Conservation (phyloP, 2,329 filamentous ascomycete species). For the Penicillium rolfsii region DNA sequence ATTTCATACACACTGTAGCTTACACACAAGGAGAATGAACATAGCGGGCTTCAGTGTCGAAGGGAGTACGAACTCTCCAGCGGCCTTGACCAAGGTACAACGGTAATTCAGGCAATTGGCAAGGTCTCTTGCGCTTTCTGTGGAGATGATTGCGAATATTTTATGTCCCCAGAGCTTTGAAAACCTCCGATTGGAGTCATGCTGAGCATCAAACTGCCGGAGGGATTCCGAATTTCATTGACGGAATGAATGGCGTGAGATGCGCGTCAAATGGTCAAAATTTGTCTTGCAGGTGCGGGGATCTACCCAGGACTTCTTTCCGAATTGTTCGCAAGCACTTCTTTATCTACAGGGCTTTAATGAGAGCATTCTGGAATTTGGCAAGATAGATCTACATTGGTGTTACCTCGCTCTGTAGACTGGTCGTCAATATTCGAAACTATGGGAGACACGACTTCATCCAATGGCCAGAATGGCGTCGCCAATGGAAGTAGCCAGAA, state of each 20-base stretch:
- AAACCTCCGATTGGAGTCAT: not conserved
- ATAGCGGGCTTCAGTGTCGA: not conserved
- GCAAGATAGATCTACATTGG: not conserved
- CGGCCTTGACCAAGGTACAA: not conserved
- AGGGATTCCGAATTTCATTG: not conserved
- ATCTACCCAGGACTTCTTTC: constrained; percentile 1
- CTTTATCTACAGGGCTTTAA: not conserved
- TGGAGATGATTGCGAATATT: constrained; percentile 30
- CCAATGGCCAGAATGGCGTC: constrained; percentile 24
- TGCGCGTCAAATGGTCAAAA: constrained; percentile 11
- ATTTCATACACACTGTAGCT: not conserved
- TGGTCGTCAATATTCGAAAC: not conserved
- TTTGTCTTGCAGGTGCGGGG: not conserved
- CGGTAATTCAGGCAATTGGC: not conserved
- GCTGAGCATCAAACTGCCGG: not conserved
- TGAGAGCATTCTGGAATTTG: not conserved
- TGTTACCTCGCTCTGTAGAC: not conserved
- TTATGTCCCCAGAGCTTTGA: not conserved
- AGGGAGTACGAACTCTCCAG: not conserved
- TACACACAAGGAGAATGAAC: not conserved
- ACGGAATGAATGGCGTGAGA: constrained; percentile 20
- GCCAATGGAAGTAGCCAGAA: constrained; percentile 45
- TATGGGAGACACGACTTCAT: constrained; percentile 21
- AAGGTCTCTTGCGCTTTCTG: constrained; percentile 16
- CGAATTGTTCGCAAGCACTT: not conserved